Conservation (phyloP, 148 eudicot species). For the Oxyria digyna region DNA sequence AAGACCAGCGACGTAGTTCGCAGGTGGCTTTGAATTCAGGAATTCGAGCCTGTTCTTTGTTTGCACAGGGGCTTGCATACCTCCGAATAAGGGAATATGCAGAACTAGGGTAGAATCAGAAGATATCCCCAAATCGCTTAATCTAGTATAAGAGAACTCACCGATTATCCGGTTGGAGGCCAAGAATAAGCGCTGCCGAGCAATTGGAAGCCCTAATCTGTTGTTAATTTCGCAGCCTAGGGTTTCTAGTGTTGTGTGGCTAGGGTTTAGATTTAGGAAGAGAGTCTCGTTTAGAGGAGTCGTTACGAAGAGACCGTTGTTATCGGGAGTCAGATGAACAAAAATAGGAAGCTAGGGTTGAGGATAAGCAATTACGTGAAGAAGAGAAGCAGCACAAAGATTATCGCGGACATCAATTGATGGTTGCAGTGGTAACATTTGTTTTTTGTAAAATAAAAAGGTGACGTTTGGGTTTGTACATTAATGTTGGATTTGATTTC, state of each 20-base stretch:
- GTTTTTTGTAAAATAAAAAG: too few relatives aligned
- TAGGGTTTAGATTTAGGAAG: slow-evolving; percentile 40
- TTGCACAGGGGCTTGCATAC: slow-evolving; percentile 70
- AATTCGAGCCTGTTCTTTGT: slow-evolving; percentile 54
- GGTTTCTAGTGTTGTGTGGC: slow-evolving; percentile 29
- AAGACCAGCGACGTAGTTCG: slow-evolving; percentile 87
- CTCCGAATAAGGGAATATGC: slow-evolving; percentile 40
- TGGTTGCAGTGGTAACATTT: too few relatives aligned
- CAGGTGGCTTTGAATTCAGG: slow-evolving; percentile 59
- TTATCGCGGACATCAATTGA: too few relatives aligned
- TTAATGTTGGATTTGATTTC: too few relatives aligned
- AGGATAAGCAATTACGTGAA: background rate
- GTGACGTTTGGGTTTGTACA: too few relatives aligned
- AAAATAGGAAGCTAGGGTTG: background rate
- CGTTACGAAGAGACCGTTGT: slow-evolving; percentile 50
- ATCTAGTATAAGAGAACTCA: slow-evolving; percentile 11
- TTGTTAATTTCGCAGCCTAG: slow-evolving; percentile 27
- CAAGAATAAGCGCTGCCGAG: slow-evolving; percentile 37
- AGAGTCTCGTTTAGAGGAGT: slow-evolving; percentile 40
- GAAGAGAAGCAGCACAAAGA: background rate
- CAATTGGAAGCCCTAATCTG: slow-evolving; percentile 27
- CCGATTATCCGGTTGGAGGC: slow-evolving; percentile 30
- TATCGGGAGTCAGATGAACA: background rate
- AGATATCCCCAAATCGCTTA: slow-evolving; percentile 33
- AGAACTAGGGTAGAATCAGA: slow-evolving; percentile 37